Conservation (phyloP, 352 stramenopile genomes). For the Phytophthora idaei region DNA sequence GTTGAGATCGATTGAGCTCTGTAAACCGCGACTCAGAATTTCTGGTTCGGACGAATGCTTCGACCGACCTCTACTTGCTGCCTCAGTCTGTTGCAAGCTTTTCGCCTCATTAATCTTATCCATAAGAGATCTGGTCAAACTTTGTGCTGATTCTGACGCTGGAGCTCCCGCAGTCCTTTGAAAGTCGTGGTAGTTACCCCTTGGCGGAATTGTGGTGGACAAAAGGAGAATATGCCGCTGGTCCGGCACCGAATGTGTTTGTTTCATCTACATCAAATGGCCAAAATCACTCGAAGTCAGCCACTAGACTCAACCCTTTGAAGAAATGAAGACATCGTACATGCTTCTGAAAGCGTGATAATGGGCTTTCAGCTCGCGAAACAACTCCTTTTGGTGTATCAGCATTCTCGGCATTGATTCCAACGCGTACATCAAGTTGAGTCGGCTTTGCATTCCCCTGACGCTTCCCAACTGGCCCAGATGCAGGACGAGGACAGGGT, state of each 20-base stretch:
- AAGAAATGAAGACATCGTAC: constrained; percentile 16
- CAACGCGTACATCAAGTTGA: not conserved
- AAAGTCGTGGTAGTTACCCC: no score
- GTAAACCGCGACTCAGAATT: not conserved
- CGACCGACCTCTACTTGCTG: not conserved
- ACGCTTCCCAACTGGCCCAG: not conserved
- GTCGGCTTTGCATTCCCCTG: not conserved
- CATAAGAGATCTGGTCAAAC: constrained; percentile 36
- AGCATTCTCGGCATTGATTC: not conserved
- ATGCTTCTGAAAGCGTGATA: constrained; percentile 56
- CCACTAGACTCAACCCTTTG: not conserved
- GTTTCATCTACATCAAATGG: constrained; percentile 14
- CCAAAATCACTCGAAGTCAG: constrained; percentile 11
- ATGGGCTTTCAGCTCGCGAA: constrained; percentile 34
- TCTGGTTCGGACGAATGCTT: not conserved
- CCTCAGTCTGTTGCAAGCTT: constrained; percentile 14
- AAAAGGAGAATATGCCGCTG: not conserved
- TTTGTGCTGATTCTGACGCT: not conserved
- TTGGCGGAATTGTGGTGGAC: not conserved
- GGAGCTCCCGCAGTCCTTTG: not conserved
- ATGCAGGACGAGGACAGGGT: constrained; percentile 3
- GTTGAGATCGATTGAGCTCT: not conserved
- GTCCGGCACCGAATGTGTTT: constrained; percentile 1
- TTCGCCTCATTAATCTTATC: constrained; percentile 53
- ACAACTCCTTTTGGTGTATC: not conserved